These are phyloP conservation scores for Lagenaria siceraria DNA, from an alignment of 306 rosid species.

Conservation along the genomic window DNA sequence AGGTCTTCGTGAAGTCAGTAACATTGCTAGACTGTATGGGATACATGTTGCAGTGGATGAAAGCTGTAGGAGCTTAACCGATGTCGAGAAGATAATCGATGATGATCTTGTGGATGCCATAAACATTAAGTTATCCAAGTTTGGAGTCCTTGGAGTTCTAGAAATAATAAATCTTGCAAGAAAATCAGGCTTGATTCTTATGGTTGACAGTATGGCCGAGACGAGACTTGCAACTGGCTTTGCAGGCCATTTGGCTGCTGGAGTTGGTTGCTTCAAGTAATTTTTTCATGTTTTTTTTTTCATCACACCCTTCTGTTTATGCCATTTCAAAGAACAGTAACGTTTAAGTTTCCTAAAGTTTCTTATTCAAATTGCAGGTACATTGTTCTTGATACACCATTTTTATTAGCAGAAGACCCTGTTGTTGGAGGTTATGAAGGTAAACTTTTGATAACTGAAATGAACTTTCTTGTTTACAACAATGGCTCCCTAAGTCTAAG, in stretches of 20 bases:
- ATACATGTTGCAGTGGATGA: conserved; percentile 14
- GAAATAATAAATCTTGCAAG: conserved; percentile 1
- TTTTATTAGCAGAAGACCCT: conserved; percentile 12
- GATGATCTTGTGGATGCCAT: conserved; percentile 11
- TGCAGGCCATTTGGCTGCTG: conserved; percentile 22
- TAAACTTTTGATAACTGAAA: not conserved
- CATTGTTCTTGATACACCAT: conserved; percentile 11
- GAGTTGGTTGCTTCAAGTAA: conserved; percentile 22
- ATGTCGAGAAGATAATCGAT: not conserved
- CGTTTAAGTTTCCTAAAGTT: not conserved
- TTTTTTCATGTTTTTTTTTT: not conserved
- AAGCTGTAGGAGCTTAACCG: conserved; percentile 2
- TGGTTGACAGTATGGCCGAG: conserved; percentile 15
- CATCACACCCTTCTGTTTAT: not conserved
- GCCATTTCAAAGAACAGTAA: not conserved
- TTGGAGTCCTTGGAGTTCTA: conserved; percentile 13
- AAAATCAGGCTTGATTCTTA: conserved; percentile 11
- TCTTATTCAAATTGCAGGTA: conserved; percentile 8
- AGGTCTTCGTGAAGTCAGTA: conserved; percentile 7
- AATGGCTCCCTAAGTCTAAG: not conserved
- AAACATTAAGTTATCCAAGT: conserved; percentile 13
- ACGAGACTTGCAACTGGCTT: conserved; percentile 17
- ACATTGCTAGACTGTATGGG: conserved; percentile 11
- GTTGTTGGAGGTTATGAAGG: conserved; percentile 22
- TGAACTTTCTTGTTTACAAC: not conserved